Evolutionary conservation across 306 rosid species (phyloP), one percentile per base, ranked within the genome.

Genomic region (Erythrophleum fordii): DNA sequence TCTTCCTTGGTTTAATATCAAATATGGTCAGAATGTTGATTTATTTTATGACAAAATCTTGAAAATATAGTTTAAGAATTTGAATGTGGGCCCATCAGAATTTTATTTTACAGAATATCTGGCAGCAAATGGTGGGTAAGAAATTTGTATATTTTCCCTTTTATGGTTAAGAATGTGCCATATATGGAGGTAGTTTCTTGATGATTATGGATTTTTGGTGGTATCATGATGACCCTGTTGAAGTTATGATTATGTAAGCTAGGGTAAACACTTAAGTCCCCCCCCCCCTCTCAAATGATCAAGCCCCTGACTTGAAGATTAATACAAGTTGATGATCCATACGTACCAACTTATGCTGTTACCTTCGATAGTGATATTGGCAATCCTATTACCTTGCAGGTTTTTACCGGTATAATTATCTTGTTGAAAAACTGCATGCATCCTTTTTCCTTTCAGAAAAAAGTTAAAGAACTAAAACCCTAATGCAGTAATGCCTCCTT

Each of bases 141-240:
- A 46, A 12, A 45, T 0, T 2, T 46, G 1, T 46, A 11, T 46
- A 46, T 46, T 11, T 46, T 11, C 18, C 60, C 44, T 23, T 39
- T 39, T 3, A 39, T 39, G 31, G 64, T 45, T 10, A 29, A 56
- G 64, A 58, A 46, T 49, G 59, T 58, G 29, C 22, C n/a, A 23
- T 39, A 4, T 66, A 34, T 68, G 12, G 42, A 26, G 75, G 55
- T 42, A 16, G 52, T 31, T 2, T 1, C 14, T 29, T 42, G 25
- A 66, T 51, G 69, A 74, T 53, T 53, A n/a, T 48, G 52, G 42
- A 20, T 25, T 25, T 41, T 16, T 80, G 29, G 44, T 59, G 18
- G n/a, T 64, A 28, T 23, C 10, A 7, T 52, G 61, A 49, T n/a
- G n/a, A n/a, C 59, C 69, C 31, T 28, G 44, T 39, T 39, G 8